Evolutionary conservation across 352 stramenopile genomes (phyloP).

Genomic region (Pythium sp.): DNA sequence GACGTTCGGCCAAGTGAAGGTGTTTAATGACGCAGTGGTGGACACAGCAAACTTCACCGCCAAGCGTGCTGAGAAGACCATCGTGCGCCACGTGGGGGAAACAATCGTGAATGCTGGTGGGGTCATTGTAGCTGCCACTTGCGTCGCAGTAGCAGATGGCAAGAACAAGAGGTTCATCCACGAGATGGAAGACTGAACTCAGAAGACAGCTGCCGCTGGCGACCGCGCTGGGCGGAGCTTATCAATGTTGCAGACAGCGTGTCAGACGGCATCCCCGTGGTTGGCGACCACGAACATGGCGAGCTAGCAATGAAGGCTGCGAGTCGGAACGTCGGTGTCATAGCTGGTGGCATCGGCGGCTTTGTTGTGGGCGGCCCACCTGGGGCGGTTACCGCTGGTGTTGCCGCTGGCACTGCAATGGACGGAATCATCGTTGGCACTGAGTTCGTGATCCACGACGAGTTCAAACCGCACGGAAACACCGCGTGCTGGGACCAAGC

Average conservation of each 20-base stretch:
- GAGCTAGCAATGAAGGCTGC: conserved; percentile 9
- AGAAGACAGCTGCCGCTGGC: too few species aligned
- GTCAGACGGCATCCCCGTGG: conserved; percentile 5
- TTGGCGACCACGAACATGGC: conserved; percentile 5
- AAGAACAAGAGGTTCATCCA: too few species aligned
- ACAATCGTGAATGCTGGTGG: too few species aligned
- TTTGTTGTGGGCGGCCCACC: conserved; percentile 11
- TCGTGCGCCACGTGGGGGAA: too few species aligned
- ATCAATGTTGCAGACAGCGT: conserved; percentile 9
- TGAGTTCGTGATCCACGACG: conserved; percentile 11
- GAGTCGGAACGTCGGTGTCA: too few species aligned
- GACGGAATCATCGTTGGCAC: conserved; percentile 15
- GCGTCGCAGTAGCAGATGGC: too few species aligned
- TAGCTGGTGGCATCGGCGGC: conserved; percentile 9
- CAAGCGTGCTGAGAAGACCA: too few species aligned
- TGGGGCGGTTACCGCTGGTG: conserved; percentile 9
- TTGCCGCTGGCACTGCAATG: conserved; percentile 14
- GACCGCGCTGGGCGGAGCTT: not conserved
- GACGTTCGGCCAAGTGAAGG: too few species aligned
- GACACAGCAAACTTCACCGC: too few species aligned
- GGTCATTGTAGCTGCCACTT: too few species aligned
- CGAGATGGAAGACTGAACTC: too few species aligned
- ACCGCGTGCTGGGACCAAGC: conserved; percentile 12
- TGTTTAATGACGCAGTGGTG: too few species aligned
- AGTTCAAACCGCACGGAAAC: conserved; percentile 15